A percentile compares a stretch with the other conserved stretches of the same genome.
Evolutionary conservation across 1,139 yeast species (phyloP).

Genomic region (Suhomyces guaymorum): DNA sequence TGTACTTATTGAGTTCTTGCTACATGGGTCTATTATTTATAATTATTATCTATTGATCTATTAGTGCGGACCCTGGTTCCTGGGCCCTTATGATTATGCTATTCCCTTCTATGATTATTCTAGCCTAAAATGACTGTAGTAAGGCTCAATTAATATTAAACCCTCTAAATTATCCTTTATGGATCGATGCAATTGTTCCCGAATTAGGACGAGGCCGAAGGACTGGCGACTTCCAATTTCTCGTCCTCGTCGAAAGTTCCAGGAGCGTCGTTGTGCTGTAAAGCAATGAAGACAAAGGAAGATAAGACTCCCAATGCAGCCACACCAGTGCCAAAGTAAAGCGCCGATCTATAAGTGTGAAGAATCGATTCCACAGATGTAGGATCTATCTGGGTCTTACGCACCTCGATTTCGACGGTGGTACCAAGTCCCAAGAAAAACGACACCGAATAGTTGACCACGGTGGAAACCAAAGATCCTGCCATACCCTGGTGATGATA

Average conservation of each 20-base stretch:
- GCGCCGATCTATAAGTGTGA: slow-evolving; percentile 45
- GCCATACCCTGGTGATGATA: slow-evolving; percentile 60
- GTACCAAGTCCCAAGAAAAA: slow-evolving; percentile 53
- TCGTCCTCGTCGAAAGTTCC: slow-evolving; percentile 11
- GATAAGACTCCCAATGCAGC: slow-evolving; percentile 37
- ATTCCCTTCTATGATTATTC: too few species aligned
- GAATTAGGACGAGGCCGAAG: not conserved
- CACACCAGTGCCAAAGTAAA: slow-evolving; percentile 43
- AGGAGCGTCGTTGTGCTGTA: slow-evolving; percentile 21
- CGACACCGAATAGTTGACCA: slow-evolving; percentile 55
- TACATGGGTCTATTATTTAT: too few species aligned
- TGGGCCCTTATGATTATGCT: too few species aligned
- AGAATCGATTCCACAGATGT: slow-evolving; percentile 21
- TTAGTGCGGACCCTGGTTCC: too few species aligned
- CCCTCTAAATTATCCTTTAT: too few species aligned
- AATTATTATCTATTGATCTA: too few species aligned
- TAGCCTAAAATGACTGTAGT: too few species aligned
- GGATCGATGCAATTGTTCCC: too few species aligned
- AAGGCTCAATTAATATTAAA: too few species aligned
- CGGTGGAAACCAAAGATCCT: slow-evolving; percentile 56
- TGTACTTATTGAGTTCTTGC: too few species aligned
- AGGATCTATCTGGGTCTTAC: slow-evolving; percentile 16
- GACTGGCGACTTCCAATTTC: slow-evolving; percentile 1
- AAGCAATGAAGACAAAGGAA: slow-evolving; percentile 30
- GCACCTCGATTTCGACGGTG: slow-evolving; percentile 46